Conservation (phyloP, 805 yeast genomes). For the Candida quercuum region DNA sequence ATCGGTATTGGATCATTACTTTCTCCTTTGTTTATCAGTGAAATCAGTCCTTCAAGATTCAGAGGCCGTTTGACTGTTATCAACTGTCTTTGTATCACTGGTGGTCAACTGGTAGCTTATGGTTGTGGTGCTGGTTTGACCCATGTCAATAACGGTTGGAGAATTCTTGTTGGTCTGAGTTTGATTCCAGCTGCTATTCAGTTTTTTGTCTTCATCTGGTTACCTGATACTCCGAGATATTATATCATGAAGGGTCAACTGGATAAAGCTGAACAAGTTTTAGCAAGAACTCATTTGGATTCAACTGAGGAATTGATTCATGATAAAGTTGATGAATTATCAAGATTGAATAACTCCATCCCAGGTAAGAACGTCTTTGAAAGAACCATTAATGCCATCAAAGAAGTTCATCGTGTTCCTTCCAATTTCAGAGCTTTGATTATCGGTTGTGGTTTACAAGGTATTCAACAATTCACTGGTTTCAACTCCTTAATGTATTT, state of each 20-base stretch:
- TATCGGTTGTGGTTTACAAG: slow-evolving; percentile 90
- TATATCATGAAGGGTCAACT: slow-evolving; percentile 65
- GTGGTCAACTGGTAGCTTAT: slow-evolving; percentile 93
- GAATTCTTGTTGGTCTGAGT: slow-evolving; percentile 85
- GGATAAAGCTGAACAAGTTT: slow-evolving; percentile 62
- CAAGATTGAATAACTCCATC: slow-evolving; percentile 38
- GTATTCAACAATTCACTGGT: slow-evolving; percentile 94
- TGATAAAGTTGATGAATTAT: slow-evolving; percentile 63
- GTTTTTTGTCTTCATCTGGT: slow-evolving; percentile 67
- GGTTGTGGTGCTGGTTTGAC: slow-evolving; percentile 87
- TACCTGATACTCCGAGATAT: slow-evolving; percentile 95
- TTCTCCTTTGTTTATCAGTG: slow-evolving; percentile 91
- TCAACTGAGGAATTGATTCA: slow-evolving; percentile 62
- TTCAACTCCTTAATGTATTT: slow-evolving; percentile 96
- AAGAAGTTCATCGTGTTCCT: slow-evolving; percentile 58
- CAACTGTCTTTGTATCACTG: slow-evolving; percentile 85
- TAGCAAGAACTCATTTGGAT: slow-evolving; percentile 55
- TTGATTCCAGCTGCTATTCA: slow-evolving; percentile 83
- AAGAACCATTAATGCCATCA: slow-evolving; percentile 56
- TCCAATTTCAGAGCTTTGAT: slow-evolving; percentile 86
- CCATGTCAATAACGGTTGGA: slow-evolving; percentile 80
- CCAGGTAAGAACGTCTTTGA: slow-evolving; percentile 42
- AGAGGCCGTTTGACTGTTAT: slow-evolving; percentile 89
- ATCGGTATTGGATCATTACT: slow-evolving; percentile 92
- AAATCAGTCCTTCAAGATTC: slow-evolving; percentile 86